Percentiles rank a stretch among this genome's conserved stretches.
These are phyloP conservation scores for Bauhinia variegata DNA, from an alignment of 306 rosid genomes.

Conservation along the genomic window DNA sequence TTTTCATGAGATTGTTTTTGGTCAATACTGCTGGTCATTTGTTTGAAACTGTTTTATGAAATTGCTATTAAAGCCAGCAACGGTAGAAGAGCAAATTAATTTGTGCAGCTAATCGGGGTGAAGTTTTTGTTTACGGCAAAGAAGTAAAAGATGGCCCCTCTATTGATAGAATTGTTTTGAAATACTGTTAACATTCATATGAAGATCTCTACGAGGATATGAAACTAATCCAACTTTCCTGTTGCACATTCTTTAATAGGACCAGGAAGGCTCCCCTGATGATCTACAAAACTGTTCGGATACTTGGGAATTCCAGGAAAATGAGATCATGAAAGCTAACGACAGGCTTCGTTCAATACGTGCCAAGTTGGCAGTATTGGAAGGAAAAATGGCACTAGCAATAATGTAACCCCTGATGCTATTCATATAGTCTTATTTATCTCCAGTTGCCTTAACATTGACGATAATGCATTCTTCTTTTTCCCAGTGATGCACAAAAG, in stretches of 20 bases:
- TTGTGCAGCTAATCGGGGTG: constrained; percentile 18
- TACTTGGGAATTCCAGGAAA: constrained; percentile 85
- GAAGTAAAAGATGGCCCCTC: constrained; percentile 6
- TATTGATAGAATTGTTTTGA: constrained; percentile 13
- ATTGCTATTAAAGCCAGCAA: not conserved
- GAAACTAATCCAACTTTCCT: constrained; percentile 20
- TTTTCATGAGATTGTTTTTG: not conserved
- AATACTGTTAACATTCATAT: not conserved
- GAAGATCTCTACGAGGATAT: constrained; percentile 13
- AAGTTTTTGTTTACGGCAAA: constrained; percentile 16
- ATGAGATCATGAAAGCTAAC: constrained; percentile 69
- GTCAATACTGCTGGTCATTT: not conserved
- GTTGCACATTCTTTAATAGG: constrained; percentile 52
- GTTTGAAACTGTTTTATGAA: too few species aligned
- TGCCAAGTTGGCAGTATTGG: constrained; percentile 78
- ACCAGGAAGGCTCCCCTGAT: constrained; percentile 54
- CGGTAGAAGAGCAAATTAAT: not conserved
- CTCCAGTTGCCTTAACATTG: constrained; percentile 19
- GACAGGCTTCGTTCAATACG: constrained; percentile 68
- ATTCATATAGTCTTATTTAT: constrained; percentile 25
- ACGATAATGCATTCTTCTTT: constrained; percentile 29
- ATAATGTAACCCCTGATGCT: constrained; percentile 57
- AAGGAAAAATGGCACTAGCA: constrained; percentile 85
- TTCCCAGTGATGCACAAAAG: constrained; percentile 67
- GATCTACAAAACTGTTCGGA: constrained; percentile 60